Percentiles rank a stretch among this genome's conserved stretches.
Conservation (phyloP, 345 rosid genomes). For the Hibiscus syriacus region DNA sequence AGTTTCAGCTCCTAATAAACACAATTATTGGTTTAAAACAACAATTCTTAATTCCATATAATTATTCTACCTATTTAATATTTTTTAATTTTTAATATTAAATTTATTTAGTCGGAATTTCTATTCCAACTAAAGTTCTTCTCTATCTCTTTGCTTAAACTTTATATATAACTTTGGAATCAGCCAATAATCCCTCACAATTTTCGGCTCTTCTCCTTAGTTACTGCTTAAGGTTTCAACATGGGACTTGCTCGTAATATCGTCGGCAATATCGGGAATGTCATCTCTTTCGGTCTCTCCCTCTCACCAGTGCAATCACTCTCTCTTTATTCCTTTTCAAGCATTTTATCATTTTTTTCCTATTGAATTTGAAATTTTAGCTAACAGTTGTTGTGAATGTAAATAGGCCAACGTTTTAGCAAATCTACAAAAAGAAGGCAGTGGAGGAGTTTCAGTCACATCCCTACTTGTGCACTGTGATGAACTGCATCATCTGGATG, state of each 20-base stretch:
- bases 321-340: background rate
- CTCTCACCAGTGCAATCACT: conserved; percentile 10
- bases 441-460: conserved; percentile 45
- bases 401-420: conserved; percentile 9
- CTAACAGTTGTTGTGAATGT: background rate
- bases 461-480: conserved; percentile 34
- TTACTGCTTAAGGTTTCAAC: too few relatives aligned
- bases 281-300: conserved; percentile 15
- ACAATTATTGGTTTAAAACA: too few relatives aligned
- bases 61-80: too few relatives aligned
- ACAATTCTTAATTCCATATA: too few relatives aligned
- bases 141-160: too few relatives aligned
- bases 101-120: too few relatives aligned
- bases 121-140: too few relatives aligned
- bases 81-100: too few relatives aligned
- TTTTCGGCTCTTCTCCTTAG: too few relatives aligned
- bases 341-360: background rate
- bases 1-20: too few relatives aligned
- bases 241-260: background rate
- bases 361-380: background rate
- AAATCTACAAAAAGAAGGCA: conserved; percentile 8
- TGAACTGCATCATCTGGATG: conserved; percentile 44
- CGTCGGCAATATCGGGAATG: background rate
- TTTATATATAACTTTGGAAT: too few relatives aligned
- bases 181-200: too few relatives aligned